Evolutionary conservation across 768 basidiomycete genomes (phyloP).

Genomic region (Lactarius tabidus): DNA sequence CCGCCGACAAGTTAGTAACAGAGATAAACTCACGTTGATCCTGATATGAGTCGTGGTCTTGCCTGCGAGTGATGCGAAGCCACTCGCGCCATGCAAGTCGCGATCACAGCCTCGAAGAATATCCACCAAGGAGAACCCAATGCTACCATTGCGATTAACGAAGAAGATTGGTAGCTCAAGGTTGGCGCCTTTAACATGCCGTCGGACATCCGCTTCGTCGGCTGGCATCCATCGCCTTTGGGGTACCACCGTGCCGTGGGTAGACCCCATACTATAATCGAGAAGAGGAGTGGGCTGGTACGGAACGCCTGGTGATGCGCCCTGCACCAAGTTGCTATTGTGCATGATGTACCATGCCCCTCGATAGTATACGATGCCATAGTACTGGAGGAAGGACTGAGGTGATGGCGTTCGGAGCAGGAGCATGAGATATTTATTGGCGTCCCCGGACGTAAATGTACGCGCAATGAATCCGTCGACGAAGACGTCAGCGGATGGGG

Average conservation of each 20-base stretch:
- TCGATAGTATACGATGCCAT: background rate
- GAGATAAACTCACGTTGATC: slow-evolving; percentile 7
- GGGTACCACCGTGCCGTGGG: slow-evolving; percentile 6
- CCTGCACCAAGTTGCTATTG: background rate
- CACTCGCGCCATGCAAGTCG: background rate
- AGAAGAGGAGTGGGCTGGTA: background rate
- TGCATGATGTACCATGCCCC: slow-evolving; percentile 1
- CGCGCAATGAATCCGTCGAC: slow-evolving; percentile 3
- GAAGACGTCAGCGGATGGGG: background rate
- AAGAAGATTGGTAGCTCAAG: slow-evolving; percentile 14
- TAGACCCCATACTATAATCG: background rate
- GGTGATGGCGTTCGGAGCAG: background rate
- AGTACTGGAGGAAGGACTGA: background rate
- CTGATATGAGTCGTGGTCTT: background rate
- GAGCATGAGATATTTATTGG: background rate
- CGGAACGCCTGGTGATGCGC: background rate
- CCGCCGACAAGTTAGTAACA: background rate
- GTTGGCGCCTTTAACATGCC: background rate
- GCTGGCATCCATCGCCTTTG: slow-evolving; percentile 15
- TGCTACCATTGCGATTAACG: background rate
- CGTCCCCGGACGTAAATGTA: background rate
- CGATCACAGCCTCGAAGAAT: slow-evolving; percentile 12
- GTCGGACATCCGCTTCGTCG: slow-evolving; percentile 11
- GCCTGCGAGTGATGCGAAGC: background rate
- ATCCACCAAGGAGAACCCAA: slow-evolving; percentile 10